phyloP scores from a whole-genome alignment of 306 rosid species.

The Rosa multiflora region DNA sequence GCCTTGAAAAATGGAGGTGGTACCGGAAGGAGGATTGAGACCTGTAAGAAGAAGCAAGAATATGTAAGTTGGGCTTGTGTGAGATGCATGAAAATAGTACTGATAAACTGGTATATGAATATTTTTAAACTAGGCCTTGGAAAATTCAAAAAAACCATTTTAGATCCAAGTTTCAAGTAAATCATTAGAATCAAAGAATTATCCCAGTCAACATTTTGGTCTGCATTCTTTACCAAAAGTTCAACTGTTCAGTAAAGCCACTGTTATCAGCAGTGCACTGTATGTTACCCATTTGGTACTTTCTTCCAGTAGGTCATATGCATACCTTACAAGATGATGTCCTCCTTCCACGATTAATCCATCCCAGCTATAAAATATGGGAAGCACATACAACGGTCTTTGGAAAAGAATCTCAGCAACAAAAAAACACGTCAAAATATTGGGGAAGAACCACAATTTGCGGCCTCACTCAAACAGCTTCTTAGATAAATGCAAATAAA shows the following conservation, averaged over 20 bases:
- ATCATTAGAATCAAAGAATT: background rate
- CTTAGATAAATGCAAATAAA: conserved; percentile 17
- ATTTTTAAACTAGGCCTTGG: background rate
- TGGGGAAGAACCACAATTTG: conserved; percentile 26
- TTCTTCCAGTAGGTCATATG: background rate
- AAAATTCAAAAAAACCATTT: background rate
- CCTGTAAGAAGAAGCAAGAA: conserved; percentile 43
- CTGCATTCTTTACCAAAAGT: background rate
- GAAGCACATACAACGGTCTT: conserved; percentile 2
- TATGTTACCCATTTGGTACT: background rate
- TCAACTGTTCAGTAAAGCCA: background rate
- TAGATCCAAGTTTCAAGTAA: background rate
- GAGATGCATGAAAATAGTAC: background rate
- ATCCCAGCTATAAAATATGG: conserved; percentile 7
- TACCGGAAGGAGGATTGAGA: conserved; percentile 23
- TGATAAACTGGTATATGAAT: background rate
- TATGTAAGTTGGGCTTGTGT: background rate
- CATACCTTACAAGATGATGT: conserved; percentile 21
- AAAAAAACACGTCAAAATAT: conserved; percentile 2
- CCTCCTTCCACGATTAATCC: background rate
- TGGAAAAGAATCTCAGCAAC: conserved; percentile 14
- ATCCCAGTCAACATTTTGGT: background rate
- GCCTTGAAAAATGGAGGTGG: conserved; percentile 46
- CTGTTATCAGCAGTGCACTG: background rate
- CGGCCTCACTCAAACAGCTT: conserved; percentile 2